These are phyloP conservation scores for Neonectria faginata DNA, from an alignment of 2,329 filamentous ascomycete genomes.

Conservation along the genomic window DNA sequence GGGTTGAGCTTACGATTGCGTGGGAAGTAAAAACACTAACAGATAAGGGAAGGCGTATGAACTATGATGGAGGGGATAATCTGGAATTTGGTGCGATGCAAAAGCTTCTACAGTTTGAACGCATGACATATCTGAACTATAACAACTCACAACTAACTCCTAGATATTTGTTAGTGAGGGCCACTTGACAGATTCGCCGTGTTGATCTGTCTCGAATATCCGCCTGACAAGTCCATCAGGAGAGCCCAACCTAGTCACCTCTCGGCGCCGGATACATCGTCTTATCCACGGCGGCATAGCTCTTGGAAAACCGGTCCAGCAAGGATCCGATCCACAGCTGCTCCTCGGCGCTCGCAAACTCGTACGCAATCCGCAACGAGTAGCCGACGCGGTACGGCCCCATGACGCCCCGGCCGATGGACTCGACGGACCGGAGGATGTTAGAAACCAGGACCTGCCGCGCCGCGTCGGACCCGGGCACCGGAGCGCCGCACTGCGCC, in stretches of 20 bases:
- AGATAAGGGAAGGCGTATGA: no score
- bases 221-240: constrained; percentile 9
- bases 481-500: constrained; percentile 47
- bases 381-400: constrained; percentile 54
- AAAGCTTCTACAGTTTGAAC: no score
- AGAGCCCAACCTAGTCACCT: constrained; percentile 35
- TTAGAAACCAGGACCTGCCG: constrained; percentile 46
- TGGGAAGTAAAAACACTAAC: no score
- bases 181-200: background rate
- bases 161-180: background rate
- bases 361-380: constrained; percentile 53
- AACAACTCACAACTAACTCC: background rate
- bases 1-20: no score
- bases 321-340: constrained; percentile 51
- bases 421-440: constrained; percentile 55
- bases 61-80: no score
- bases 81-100: no score
- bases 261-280: constrained; percentile 44
- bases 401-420: constrained; percentile 52
- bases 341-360: constrained; percentile 50
- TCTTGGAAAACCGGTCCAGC: constrained; percentile 48
- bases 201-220: background rate
- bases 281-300: constrained; percentile 50
- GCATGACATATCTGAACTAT: background rate
- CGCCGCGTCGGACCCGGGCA: constrained; percentile 39